phyloP scores from a whole-genome alignment of 495 filamentous ascomycete species.

The Tetracladium setigerum region DNA sequence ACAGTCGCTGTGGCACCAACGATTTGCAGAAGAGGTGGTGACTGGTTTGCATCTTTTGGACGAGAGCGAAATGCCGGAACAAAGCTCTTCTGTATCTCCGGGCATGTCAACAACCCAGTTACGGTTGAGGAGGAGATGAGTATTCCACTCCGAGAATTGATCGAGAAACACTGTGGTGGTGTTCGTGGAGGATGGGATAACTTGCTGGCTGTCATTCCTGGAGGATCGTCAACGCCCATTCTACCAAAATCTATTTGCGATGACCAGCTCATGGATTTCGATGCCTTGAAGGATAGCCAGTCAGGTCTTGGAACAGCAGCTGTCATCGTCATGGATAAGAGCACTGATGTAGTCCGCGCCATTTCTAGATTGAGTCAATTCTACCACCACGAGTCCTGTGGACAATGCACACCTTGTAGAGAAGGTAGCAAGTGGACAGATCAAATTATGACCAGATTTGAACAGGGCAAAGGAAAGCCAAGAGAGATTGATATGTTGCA shows the following conservation, averaged over 20 bases:
- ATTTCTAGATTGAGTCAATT: slow-evolving; percentile 90
- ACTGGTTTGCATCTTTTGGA: slow-evolving; percentile 88
- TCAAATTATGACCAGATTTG: slow-evolving; percentile 95
- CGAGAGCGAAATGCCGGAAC: slow-evolving; percentile 93
- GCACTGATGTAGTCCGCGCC: slow-evolving; percentile 85
- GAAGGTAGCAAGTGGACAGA: slow-evolving; percentile 97
- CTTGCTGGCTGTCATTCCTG: slow-evolving; percentile 87
- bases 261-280: slow-evolving; percentile 97
- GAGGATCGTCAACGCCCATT: slow-evolving; percentile 93
- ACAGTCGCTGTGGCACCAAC: slow-evolving; percentile 93
- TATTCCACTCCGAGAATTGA: slow-evolving; percentile 87
- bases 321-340: slow-evolving; percentile 98
- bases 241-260: slow-evolving; percentile 82
- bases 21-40: slow-evolving; percentile 85
- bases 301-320: slow-evolving; percentile 96
- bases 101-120: slow-evolving; percentile 96
- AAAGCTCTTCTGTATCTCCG: slow-evolving; percentile 97
- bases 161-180: slow-evolving; percentile 95
- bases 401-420: slow-evolving; percentile 96
- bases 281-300: slow-evolving; percentile 94
- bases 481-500: slow-evolving; percentile 99
- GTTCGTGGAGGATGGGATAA: slow-evolving; percentile 98
- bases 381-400: slow-evolving; percentile 97
- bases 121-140: slow-evolving; percentile 99
- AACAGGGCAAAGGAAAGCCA: slow-evolving; percentile 78